Percentiles rank a stretch among this genome's conserved stretches.
These are phyloP conservation scores for Lecanicillium sp. DNA, from an alignment of 2,329 filamentous ascomycete species.

Conservation along the genomic window DNA sequence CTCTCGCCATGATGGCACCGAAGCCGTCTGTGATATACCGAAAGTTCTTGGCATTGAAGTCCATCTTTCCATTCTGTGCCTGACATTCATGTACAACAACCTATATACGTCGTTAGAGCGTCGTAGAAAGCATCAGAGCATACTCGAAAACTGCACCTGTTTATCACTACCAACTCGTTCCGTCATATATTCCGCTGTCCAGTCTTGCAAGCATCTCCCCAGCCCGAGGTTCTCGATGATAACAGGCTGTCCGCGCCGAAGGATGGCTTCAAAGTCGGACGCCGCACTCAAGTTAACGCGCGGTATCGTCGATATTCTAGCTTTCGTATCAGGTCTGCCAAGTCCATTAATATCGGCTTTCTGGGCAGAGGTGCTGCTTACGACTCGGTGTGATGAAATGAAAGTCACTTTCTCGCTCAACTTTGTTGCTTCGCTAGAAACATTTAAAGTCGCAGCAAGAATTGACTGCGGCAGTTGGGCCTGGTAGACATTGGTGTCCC, in stretches of 20 bases:
- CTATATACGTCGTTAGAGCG: conserved; percentile 30
- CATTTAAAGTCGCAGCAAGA: too few relatives aligned
- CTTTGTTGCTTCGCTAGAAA: too few relatives aligned
- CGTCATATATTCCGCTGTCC: conserved; percentile 64
- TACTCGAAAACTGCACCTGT: conserved; percentile 40
- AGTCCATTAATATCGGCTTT: not conserved
- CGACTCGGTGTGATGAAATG: conserved; percentile 1
- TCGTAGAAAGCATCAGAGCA: conserved; percentile 9
- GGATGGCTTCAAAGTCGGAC: conserved; percentile 53
- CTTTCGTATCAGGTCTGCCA: conserved; percentile 12
- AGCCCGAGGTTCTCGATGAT: conserved; percentile 61
- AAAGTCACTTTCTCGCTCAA: too few relatives aligned
- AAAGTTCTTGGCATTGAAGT: conserved; percentile 81
- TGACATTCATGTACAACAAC: conserved; percentile 68
- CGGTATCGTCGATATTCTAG: conserved; percentile 35
- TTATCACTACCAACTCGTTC: conserved; percentile 54
- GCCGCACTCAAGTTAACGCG: conserved; percentile 45
- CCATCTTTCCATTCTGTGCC: conserved; percentile 54
- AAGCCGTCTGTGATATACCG: conserved; percentile 64
- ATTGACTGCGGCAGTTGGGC: conserved; percentile 29
- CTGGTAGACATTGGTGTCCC: conserved; percentile 59
- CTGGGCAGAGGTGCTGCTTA: conserved; percentile 12
- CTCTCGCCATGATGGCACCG: conserved; percentile 57
- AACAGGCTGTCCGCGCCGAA: conserved; percentile 47
- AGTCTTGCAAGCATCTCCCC: conserved; percentile 59